phyloP scores from a whole-genome alignment of 176 grass and related monocot species.

The Ampelocalamus luodianensis region DNA sequence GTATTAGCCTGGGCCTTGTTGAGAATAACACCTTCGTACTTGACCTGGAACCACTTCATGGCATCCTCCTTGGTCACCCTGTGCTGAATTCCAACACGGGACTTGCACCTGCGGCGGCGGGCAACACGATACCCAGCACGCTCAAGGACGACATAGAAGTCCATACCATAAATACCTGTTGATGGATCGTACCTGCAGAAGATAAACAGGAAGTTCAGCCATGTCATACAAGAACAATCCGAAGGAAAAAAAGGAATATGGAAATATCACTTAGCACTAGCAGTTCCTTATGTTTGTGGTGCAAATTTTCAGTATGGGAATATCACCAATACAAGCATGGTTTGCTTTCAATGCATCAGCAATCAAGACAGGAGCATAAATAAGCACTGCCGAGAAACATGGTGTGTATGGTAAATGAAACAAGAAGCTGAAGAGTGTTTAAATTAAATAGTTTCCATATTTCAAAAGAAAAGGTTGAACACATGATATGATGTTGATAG shows the following conservation, averaged over 20 bases:
- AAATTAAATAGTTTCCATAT: not conserved
- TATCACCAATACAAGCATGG: too few relatives aligned
- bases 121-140: constrained; percentile 42
- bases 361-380: too few relatives aligned
- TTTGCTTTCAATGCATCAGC: too few relatives aligned
- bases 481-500: too few relatives aligned
- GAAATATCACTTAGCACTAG: not conserved
- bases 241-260: not conserved
- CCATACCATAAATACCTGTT: constrained; percentile 54
- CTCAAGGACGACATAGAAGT: constrained; percentile 48
- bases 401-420: not conserved
- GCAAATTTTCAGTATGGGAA: not conserved
- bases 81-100: constrained; percentile 52
- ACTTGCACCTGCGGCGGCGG: constrained; percentile 43
- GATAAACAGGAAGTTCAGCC: not conserved
- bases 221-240: not conserved
- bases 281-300: not conserved
- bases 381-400: not conserved
- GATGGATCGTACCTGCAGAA: constrained; percentile 42
- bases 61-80: constrained; percentile 50
- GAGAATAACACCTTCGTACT: constrained; percentile 49
- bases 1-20: constrained; percentile 46
- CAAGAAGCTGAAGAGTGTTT: not conserved
- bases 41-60: constrained; percentile 50
- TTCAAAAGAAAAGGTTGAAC: too few relatives aligned